These are phyloP conservation scores for Chalciporus sphaerocephalus DNA, from an alignment of 768 basidiomycete genomes.

Conservation along the genomic window DNA sequence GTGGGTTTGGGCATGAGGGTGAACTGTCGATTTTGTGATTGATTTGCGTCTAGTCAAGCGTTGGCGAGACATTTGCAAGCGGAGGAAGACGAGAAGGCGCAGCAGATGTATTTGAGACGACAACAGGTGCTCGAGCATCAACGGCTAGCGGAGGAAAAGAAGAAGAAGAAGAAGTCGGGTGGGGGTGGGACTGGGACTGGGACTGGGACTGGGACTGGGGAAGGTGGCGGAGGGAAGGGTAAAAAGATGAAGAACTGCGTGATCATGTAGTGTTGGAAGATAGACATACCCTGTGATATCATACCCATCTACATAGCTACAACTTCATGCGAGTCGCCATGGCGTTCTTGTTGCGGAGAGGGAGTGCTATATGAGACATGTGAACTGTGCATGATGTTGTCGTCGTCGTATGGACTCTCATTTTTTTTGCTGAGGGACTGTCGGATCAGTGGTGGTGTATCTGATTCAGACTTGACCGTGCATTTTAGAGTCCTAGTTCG, in stretches of 20 bases:
- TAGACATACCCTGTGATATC: not conserved
- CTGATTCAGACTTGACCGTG: too few species aligned
- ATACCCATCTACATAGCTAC: not conserved
- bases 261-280: conserved; percentile 45
- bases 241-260: conserved; percentile 49
- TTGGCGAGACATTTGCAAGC: conserved; percentile 76
- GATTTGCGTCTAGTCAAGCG: conserved; percentile 45
- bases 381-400: too few species aligned
- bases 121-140: conserved; percentile 29
- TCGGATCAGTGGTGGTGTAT: too few species aligned
- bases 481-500: too few species aligned
- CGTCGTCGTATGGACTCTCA: too few species aligned
- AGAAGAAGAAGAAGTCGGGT: conserved; percentile 16
- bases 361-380: too few species aligned
- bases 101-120: conserved; percentile 33
- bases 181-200: too few species aligned
- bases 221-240: conserved; percentile 31
- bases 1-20: too few species aligned
- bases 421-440: too few species aligned
- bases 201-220: too few species aligned
- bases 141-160: conserved; percentile 18
- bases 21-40: conserved; percentile 2
- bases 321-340: not conserved
- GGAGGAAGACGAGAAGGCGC: conserved; percentile 65
- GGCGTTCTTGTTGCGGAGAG: too few species aligned